phyloP scores from a whole-genome alignment of 2,329 filamentous ascomycete genomes.

The Fusarium tjaetaba region DNA sequence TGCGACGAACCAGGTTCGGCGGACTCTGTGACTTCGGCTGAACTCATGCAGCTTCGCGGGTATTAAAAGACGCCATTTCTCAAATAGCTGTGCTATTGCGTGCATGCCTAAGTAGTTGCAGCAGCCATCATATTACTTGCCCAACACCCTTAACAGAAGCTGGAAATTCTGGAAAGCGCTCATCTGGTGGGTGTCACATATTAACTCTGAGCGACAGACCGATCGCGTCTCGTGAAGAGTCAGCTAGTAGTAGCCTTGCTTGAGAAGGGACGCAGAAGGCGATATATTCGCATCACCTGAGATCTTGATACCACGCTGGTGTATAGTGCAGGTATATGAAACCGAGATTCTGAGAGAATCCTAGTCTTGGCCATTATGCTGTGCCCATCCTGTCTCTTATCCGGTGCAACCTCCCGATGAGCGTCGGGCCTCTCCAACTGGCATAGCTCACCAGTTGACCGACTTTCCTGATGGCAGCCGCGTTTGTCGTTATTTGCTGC shows the following conservation, averaged over 20 bases:
- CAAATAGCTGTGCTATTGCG: constrained; percentile 13
- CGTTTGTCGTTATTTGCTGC: constrained; percentile 13
- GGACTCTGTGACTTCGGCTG: constrained; percentile 14
- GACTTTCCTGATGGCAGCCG: constrained; percentile 18
- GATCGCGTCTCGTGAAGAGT: neutral
- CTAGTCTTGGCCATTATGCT: neutral
- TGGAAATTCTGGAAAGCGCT: constrained; percentile 12
- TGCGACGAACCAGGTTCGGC: constrained; percentile 7
- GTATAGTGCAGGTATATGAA: neutral
- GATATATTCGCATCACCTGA: neutral
- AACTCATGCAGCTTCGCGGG: constrained; percentile 26
- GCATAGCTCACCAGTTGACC: constrained; percentile 13
- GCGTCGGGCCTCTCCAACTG: constrained; percentile 13
- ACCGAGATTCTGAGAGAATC: neutral
- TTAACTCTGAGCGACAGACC: neutral
- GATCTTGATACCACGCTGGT: neutral
- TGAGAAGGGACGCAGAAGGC: neutral
- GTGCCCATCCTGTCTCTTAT: constrained; percentile 5
- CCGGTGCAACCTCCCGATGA: constrained; percentile 30
- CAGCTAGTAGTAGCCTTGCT: constrained; percentile 25
- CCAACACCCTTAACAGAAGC: neutral
- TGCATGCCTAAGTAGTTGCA: constrained; percentile 29
- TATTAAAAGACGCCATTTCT: constrained; percentile 10
- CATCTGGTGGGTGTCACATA: constrained; percentile 9
- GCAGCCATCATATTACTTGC: constrained; percentile 11